Evolutionary conservation across 2,329 filamentous ascomycete species (phyloP), one percentile per base, ranked within the genome.

Genomic region (Calonectria pteridis): DNA sequence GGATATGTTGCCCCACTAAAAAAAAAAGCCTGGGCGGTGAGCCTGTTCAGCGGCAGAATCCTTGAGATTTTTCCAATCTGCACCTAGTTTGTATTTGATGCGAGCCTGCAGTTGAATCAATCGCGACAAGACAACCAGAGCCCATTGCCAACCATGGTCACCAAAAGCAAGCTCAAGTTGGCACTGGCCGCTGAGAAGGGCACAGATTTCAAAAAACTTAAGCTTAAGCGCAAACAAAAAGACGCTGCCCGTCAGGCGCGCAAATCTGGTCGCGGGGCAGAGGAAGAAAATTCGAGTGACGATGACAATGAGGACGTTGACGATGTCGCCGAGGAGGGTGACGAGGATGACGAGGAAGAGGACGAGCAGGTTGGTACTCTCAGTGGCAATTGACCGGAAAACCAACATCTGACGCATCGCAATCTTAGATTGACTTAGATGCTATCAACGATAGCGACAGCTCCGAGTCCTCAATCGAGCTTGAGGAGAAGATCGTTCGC

Each of bases 391-490:
- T 72, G 49, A 28, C 18, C 26, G 5, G 14, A 11, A 51, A 64
- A 26, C 35, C 4, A 31, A 1, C 26, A 35, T 31, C 71, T 73
- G 62, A 73, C 51, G 9, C 29, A 53, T 40, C 35, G 49, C 51
- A 51, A 58, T 50, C 43, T 16, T 78, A 89, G 87, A 82, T 90
- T 78, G 88, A 92, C 77, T 84, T 89, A 72, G 87, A 88, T 16
- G 90, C 85, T 62, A 85, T 93, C 77, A 88, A 93, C 81, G 91
- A 93, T 77, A 91, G 89, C 82, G 91, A 92, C 75, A 86, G 85
- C 74, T 90, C 88, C 49, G 93, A 97, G 78, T 93, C 94, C 75
- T 93, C 93, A 76, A 89, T 95, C 67, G 94, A 96, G 84, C 92
- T 94, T 84, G 94, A 96, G 83, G 91, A 92, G 83, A 94, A 93